phyloP scores from a whole-genome alignment of 805 yeast genomes.

The Yueomyces sinensis region DNA sequence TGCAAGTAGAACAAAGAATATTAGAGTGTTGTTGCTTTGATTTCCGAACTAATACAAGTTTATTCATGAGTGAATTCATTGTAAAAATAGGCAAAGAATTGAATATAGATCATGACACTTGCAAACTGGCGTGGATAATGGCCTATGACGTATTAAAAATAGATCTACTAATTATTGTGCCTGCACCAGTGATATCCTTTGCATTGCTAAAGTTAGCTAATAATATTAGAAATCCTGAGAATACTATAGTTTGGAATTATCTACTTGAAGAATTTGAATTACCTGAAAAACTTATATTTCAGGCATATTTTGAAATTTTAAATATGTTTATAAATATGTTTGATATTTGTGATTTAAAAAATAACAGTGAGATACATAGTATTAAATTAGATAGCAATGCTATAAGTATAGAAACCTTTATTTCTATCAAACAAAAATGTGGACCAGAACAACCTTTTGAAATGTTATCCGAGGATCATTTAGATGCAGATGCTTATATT shows the following conservation, averaged over 20 bases:
- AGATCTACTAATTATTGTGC: constrained; percentile 52
- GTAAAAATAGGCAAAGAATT: constrained; percentile 45
- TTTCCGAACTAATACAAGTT: constrained; percentile 41
- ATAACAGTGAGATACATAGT: constrained; percentile 9
- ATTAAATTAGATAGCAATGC: too few relatives aligned
- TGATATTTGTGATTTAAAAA: constrained; percentile 36
- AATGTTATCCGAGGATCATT: constrained; percentile 16
- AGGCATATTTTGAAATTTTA: constrained; percentile 43
- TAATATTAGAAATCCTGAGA: constrained; percentile 26
- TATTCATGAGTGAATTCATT: constrained; percentile 49
- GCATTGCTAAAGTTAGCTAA: constrained; percentile 51
- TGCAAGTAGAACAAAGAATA: constrained; percentile 55
- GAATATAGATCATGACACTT: constrained; percentile 31
- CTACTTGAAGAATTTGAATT: not conserved
- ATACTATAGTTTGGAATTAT: not conserved
- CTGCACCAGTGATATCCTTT: constrained; percentile 65
- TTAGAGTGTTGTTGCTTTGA: constrained; percentile 73
- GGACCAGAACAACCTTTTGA: constrained; percentile 24
- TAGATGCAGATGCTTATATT: constrained; percentile 34
- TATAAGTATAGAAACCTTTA: constrained; percentile 22
- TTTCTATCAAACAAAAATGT: constrained; percentile 33
- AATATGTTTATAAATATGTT: constrained; percentile 49
- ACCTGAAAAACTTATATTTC: constrained; percentile 19
- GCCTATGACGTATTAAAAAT: constrained; percentile 63
- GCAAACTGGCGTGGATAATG: constrained; percentile 58